Evolutionary conservation across 768 basidiomycete species (phyloP).

Genomic region (Neoboletus magnificus): DNA sequence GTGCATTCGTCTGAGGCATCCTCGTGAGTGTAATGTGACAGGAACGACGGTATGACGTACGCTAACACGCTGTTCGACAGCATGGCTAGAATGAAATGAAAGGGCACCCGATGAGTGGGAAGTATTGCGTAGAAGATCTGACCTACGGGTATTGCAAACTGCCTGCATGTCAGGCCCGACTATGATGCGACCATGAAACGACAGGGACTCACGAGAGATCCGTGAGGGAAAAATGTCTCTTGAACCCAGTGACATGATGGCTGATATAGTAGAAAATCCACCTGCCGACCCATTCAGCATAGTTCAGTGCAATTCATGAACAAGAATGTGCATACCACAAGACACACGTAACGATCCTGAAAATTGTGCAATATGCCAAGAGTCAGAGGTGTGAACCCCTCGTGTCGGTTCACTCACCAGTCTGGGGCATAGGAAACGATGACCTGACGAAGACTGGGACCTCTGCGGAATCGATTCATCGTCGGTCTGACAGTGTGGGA

Average conservation of each 20-base stretch:
- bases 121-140: background rate
- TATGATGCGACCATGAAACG: background rate
- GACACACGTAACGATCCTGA: conserved; percentile 61
- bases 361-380: background rate
- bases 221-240: conserved; percentile 70
- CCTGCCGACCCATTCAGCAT: conserved; percentile 33
- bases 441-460: conserved; percentile 17
- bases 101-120: background rate
- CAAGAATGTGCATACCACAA: conserved; percentile 49
- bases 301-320: background rate
- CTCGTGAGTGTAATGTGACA: background rate
- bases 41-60: conserved; percentile 34
- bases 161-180: conserved; percentile 13
- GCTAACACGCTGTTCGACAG: conserved; percentile 64
- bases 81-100: conserved; percentile 41
- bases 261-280: conserved; percentile 56
- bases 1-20: conserved; percentile 31
- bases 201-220: conserved; percentile 63
- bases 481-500: background rate
- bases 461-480: conserved; percentile 13
- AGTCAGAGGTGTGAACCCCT: background rate
- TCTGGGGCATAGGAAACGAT: conserved; percentile 64
- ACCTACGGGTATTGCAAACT: conserved; percentile 41
- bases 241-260: conserved; percentile 57
- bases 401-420: conserved; percentile 47